Conservation (phyloP, 2,329 filamentous ascomycete species). For the Colletotrichum sp. region DNA sequence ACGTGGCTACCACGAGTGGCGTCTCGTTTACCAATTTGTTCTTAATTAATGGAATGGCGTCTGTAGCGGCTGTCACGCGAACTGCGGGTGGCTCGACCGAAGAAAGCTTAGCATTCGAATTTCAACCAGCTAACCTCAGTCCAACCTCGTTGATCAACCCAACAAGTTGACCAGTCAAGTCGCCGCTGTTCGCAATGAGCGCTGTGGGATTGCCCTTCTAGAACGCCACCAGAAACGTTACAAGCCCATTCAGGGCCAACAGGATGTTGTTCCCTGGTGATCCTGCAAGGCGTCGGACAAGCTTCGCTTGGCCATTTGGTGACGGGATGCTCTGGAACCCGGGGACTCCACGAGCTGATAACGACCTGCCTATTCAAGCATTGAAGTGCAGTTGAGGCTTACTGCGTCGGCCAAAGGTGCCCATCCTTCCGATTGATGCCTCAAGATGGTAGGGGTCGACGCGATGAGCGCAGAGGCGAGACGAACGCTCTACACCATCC, state of each 20-base stretch:
- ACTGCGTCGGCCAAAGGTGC: conserved; percentile 2
- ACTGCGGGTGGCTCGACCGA: neutral
- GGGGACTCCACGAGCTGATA: neutral
- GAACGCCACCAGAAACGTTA: neutral
- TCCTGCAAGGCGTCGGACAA: neutral
- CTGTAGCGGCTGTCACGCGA: neutral
- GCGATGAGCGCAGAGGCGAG: neutral
- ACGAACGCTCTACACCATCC: neutral
- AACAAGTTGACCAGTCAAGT: neutral
- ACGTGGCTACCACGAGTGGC: neutral
- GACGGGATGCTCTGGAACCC: neutral
- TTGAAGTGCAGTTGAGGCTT: neutral
- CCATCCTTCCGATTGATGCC: neutral
- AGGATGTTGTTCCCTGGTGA: neutral
- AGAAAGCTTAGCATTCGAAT: neutral
- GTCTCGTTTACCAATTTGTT: neutral
- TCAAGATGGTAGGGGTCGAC: neutral
- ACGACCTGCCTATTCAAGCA: conserved; percentile 1
- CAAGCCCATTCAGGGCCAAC: neutral
- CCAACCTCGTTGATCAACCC: neutral
- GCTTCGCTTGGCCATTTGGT: neutral
- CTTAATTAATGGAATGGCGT: neutral
- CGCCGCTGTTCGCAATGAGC: neutral
- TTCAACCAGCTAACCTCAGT: neutral
- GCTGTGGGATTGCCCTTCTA: neutral